Evolutionary conservation across 2,329 filamentous ascomycete genomes (phyloP).

Genomic region (Tolypocladium pustulatum): DNA sequence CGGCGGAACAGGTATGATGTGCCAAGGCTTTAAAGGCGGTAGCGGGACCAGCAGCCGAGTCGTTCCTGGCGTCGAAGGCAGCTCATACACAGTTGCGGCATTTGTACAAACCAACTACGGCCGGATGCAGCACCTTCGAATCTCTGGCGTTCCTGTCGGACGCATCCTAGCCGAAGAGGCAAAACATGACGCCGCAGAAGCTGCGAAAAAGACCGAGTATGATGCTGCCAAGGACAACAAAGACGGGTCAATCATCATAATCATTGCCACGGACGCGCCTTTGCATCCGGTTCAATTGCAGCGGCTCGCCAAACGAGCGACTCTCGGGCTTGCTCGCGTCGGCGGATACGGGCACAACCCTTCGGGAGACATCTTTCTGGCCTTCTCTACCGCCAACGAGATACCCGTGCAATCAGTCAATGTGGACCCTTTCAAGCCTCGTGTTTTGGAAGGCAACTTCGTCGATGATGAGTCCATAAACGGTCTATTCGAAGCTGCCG

Average conservation of each 20-base stretch:
- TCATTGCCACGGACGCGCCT: constrained; percentile 20
- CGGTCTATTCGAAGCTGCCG: constrained; percentile 48
- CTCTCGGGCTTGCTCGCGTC: constrained; percentile 48
- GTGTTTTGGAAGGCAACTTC: constrained; percentile 14
- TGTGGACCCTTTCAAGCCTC: constrained; percentile 30
- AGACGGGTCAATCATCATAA: constrained; percentile 24
- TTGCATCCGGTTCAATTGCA: constrained; percentile 21
- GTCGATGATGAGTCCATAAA: constrained; percentile 51
- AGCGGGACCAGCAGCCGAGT: constrained; percentile 52
- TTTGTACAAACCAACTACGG: constrained; percentile 60
- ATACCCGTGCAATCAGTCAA: constrained; percentile 24
- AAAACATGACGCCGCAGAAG: not conserved
- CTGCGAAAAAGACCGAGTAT: not conserved
- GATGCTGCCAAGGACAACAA: constrained; percentile 7
- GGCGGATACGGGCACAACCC: constrained; percentile 51
- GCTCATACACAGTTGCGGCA: constrained; percentile 46
- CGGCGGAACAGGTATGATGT: constrained; percentile 58
- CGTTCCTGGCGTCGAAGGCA: constrained; percentile 17
- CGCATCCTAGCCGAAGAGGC: constrained; percentile 30
- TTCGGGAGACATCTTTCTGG: constrained; percentile 57
- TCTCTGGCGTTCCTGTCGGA: constrained; percentile 52
- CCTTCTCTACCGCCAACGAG: constrained; percentile 51
- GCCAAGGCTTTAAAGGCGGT: constrained; percentile 56
- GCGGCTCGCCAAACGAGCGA: constrained; percentile 48
- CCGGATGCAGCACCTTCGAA: constrained; percentile 39